phyloP scores from a whole-genome alignment of 1,139 yeast genomes.

The Saccharomyces hybrid region DNA sequence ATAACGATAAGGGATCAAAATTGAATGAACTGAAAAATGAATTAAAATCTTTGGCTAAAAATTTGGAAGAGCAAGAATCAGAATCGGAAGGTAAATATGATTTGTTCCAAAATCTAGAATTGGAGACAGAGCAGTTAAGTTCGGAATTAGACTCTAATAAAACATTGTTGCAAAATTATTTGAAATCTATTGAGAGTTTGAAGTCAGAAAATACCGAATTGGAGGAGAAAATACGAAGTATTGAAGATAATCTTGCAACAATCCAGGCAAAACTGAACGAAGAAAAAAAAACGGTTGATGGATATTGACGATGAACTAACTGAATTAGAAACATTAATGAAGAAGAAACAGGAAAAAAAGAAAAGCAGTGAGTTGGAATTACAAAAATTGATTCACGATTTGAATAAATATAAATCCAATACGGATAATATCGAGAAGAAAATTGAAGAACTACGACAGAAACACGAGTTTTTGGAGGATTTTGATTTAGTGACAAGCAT shows the following conservation, averaged over 20 bases:
- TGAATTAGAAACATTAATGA: conserved; percentile 50
- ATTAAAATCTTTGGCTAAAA: conserved; percentile 36
- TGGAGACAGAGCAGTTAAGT: conserved; percentile 63
- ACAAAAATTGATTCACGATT: conserved; percentile 57
- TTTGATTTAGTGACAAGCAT: conserved; percentile 47
- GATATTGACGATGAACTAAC: conserved; percentile 75
- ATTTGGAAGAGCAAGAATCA: conserved; percentile 33
- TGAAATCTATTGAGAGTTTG: conserved; percentile 37
- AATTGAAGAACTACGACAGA: conserved; percentile 45
- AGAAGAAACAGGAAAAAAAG: conserved; percentile 44
- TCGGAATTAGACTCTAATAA: conserved; percentile 46
- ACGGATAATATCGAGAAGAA: conserved; percentile 38
- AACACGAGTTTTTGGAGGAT: conserved; percentile 71
- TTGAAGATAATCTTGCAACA: conserved; percentile 7
- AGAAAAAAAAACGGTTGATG: conserved; percentile 54
- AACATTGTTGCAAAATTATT: conserved; percentile 38
- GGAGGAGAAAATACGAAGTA: conserved; percentile 27
- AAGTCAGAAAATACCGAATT: conserved; percentile 32
- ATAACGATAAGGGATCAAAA: conserved; percentile 71
- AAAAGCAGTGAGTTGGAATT: conserved; percentile 47
- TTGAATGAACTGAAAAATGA: conserved; percentile 60
- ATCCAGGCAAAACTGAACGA: conserved; percentile 32
- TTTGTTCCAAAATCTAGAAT: conserved; percentile 54
- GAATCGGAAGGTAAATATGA: conserved; percentile 42
- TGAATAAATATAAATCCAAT: conserved; percentile 48